These are phyloP conservation scores for Gastrolobium bilobum DNA, from an alignment of 306 rosid species.

Conservation along the genomic window DNA sequence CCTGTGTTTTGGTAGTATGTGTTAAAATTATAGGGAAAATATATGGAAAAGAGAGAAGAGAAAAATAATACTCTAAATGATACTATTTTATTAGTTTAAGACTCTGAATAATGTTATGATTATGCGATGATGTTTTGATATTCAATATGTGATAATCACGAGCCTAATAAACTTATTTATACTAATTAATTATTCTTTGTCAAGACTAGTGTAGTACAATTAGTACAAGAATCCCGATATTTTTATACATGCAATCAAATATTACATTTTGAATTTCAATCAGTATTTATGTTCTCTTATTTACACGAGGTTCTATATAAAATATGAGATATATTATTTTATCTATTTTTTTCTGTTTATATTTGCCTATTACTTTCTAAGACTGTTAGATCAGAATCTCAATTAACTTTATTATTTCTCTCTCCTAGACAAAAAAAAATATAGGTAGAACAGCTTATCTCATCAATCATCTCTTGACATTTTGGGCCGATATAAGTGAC, in stretches of 20 bases:
- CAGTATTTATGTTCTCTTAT: slow-evolving; percentile 9
- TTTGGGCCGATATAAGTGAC: slow-evolving; percentile 21
- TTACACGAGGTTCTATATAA: not conserved
- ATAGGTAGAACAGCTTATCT: too few species aligned
- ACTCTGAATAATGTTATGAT: slow-evolving; percentile 6
- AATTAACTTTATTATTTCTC: too few species aligned
- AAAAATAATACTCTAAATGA: slow-evolving; percentile 26
- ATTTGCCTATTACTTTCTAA: too few species aligned
- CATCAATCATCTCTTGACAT: too few species aligned
- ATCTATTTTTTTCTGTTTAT: too few species aligned
- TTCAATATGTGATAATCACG: not conserved
- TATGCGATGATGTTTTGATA: slow-evolving; percentile 14
- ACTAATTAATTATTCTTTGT: slow-evolving; percentile 2
- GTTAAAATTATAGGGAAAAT: slow-evolving; percentile 10
- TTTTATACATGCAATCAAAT: not conserved
- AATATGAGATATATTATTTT: too few species aligned
- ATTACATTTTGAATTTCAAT: not conserved
- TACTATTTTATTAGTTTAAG: not conserved
- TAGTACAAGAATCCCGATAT: slow-evolving; percentile 5
- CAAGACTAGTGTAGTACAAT: not conserved
- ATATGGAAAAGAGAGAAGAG: slow-evolving; percentile 14
- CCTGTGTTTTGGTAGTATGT: slow-evolving; percentile 1
- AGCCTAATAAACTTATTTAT: not conserved
- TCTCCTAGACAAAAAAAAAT: too few species aligned
- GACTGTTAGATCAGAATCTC: too few species aligned